Percentiles rank a stretch among this genome's conserved stretches.
These are phyloP conservation scores for Cicer chorassanicum DNA, from an alignment of 306 rosid species.

Conservation along the genomic window DNA sequence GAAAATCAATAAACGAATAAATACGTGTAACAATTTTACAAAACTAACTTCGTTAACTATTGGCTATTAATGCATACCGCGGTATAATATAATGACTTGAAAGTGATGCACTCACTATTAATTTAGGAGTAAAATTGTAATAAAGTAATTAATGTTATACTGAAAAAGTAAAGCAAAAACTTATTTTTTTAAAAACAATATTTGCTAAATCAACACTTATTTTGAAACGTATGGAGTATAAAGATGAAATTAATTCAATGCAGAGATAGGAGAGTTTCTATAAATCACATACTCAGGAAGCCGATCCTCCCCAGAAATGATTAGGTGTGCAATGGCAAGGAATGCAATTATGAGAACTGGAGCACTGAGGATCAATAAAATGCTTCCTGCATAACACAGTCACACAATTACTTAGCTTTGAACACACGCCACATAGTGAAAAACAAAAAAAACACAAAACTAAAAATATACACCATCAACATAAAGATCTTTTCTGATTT, in stretches of 20 bases:
- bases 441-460: neutral
- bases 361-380: conserved; percentile 58
- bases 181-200: no score
- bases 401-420: conserved; percentile 20
- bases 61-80: no score
- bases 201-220: no score
- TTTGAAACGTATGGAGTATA: neutral
- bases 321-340: conserved; percentile 62
- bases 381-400: conserved; percentile 62
- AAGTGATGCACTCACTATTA: no score
- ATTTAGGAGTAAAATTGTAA: no score
- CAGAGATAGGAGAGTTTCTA: conserved; percentile 4
- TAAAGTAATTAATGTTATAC: no score
- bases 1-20: no score
- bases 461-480: neutral
- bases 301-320: conserved; percentile 65
- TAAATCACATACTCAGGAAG: conserved; percentile 55
- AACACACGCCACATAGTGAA: conserved; percentile 3
- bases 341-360: conserved; percentile 73
- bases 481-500: no score
- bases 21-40: no score
- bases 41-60: no score
- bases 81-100: no score
- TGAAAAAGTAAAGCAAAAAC: no score
- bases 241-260: neutral